Evolutionary conservation across 2,329 filamentous ascomycete species (phyloP), one percentile per base, ranked within the genome.

Genomic region (Phyllosticta capitalensis): DNA sequence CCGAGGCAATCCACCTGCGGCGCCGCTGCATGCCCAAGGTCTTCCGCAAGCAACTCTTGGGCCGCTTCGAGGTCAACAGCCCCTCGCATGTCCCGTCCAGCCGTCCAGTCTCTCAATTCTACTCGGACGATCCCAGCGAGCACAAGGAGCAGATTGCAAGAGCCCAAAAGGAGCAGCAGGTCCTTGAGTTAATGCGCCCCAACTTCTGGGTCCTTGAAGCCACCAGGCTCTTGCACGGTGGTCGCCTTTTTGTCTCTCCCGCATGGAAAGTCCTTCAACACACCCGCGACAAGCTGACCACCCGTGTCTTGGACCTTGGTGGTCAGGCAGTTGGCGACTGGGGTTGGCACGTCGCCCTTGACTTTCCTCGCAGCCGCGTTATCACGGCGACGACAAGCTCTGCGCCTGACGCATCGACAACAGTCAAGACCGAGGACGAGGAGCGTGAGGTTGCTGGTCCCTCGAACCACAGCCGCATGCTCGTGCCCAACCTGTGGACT

Each of bases 291-390:
- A 85, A 85, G 17, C 79, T 87, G 51, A 80, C 83, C 58, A 85
- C 86, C 72, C 80, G 81, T 20, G 87, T 96, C 60, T 82, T 97
- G 24, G 92, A 97, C 69, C 84, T 96, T 33, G 91, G 89, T 54
- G 92, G 92, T 52, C 86, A 92, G 69, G 81, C 87, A 0, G 84
- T 88, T 14, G 92, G 90, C 69, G 91, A 95, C 73, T 99, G 94
- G 94, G 92, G 89, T 21, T 99, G 94, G 94, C 86, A 94, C 69
- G 88, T 90, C 61, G 91, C 94, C 0, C 80, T 89, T 54, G 87
- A 92, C 71, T 94, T 92, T 72, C 90, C 89, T 19, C 87, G 90
- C 70, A 83, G 89, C 60, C 91, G 90, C 71, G 84, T 96, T 58
- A 95, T 92, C 76, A 96, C 92, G 0, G 90, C 92, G 58, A 88